These are phyloP conservation scores for Crotalaria pallida DNA, from an alignment of 306 rosid species.

Conservation along the genomic window DNA sequence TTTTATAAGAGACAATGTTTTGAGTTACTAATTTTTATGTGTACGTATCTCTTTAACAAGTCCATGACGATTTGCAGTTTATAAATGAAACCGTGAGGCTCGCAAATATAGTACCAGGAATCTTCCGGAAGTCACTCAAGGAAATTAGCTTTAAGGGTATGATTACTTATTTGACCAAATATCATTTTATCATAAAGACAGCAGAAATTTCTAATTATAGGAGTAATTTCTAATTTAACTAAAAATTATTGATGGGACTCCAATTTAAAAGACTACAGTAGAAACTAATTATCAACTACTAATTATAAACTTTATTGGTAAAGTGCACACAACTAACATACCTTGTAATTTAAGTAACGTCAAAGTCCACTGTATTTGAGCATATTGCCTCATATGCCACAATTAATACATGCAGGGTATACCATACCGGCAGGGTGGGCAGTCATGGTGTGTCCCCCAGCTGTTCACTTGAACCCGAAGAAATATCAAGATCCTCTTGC, in stretches of 20 bases:
- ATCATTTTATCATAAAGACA: not conserved
- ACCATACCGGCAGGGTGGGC: slow-evolving; percentile 97
- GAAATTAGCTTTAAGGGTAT: slow-evolving; percentile 78
- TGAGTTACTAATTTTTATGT: not conserved
- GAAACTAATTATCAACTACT: not conserved
- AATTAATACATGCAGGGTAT: slow-evolving; percentile 51
- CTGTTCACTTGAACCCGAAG: slow-evolving; percentile 80
- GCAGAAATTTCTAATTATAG: too few relatives aligned
- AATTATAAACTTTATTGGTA: not conserved
- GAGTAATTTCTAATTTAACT: not conserved
- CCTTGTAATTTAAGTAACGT: slow-evolving; percentile 16
- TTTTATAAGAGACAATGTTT: not conserved
- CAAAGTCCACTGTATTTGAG: slow-evolving; percentile 25
- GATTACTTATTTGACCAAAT: not conserved
- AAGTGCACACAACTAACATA: slow-evolving; percentile 8
- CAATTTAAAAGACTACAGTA: not conserved
- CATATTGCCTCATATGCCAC: not conserved
- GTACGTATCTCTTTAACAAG: not conserved
- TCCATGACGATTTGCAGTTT: slow-evolving; percentile 49
- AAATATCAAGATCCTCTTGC: slow-evolving; percentile 74
- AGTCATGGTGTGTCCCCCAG: slow-evolving; percentile 96
- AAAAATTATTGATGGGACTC: not conserved
- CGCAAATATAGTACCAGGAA: slow-evolving; percentile 93
- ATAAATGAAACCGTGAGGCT: slow-evolving; percentile 92
- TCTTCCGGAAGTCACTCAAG: slow-evolving; percentile 75